phyloP scores from a whole-genome alignment of 805 yeast genomes.

The Torulaspora microellipsoides region DNA sequence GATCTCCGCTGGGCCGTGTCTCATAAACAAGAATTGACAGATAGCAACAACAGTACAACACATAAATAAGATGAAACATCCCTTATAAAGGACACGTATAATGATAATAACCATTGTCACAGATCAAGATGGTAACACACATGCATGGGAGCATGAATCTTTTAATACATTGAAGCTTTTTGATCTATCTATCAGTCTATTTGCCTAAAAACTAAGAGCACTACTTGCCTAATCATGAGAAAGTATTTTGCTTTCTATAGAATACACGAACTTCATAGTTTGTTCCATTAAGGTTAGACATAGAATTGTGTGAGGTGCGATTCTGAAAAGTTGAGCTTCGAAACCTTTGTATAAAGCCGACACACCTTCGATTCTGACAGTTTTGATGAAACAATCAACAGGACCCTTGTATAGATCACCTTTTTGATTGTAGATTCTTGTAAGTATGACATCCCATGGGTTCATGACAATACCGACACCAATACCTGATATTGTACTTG shows the following conservation, averaged over 20 bases:
- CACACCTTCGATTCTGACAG: constrained; percentile 78
- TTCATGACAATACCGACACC: constrained; percentile 96
- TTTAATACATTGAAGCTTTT: no score
- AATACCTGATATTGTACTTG: constrained; percentile 77
- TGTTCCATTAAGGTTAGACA: constrained; percentile 95
- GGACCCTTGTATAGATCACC: constrained; percentile 85
- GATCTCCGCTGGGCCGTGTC: no score
- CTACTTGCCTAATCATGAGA: neutral
- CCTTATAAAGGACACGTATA: no score
- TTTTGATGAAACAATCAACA: constrained; percentile 81
- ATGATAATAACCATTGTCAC: no score
- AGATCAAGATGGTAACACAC: no score
- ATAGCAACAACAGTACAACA: no score
- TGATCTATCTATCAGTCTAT: no score
- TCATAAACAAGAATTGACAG: no score
- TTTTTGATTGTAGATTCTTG: constrained; percentile 92
- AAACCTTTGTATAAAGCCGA: constrained; percentile 91
- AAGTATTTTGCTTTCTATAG: constrained; percentile 31
- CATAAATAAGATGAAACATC: no score
- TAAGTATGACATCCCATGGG: constrained; percentile 94
- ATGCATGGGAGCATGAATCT: no score
- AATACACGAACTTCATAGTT: constrained; percentile 59
- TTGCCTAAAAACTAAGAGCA: no score
- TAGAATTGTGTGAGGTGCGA: constrained; percentile 91
- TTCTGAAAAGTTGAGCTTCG: constrained; percentile 84